phyloP scores from a whole-genome alignment of 2,329 filamentous ascomycete genomes.

The Pseudogymnoascus sp. region DNA sequence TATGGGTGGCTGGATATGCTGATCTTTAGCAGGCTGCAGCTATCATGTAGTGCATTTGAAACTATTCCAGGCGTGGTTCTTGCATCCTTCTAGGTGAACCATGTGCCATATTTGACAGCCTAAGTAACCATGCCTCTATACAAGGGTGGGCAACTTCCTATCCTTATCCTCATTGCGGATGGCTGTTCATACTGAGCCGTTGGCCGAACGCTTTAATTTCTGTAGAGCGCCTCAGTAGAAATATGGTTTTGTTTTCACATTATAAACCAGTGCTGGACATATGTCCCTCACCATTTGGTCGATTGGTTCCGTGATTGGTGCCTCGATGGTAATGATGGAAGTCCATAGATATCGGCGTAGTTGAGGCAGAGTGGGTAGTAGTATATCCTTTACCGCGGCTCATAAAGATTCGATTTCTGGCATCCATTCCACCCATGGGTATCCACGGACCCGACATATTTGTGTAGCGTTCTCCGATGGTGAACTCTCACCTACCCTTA shows the following conservation, averaged over 20 bases:
- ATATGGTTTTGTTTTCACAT: neutral
- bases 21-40: neutral
- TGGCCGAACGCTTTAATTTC: neutral
- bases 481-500: conserved; percentile 33
- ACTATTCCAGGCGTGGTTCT: neutral
- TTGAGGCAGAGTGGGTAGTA: neutral
- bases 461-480: neutral
- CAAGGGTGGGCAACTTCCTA: neutral
- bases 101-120: neutral
- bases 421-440: neutral
- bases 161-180: neutral
- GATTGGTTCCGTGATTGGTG: neutral
- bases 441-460: neutral
- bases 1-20: neutral
- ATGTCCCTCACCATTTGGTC: neutral
- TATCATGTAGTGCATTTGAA: neutral
- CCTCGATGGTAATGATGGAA: neutral
- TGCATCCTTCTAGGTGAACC: neutral
- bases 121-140: neutral
- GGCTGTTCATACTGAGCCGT: neutral
- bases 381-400: neutral
- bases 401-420: neutral
- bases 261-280: neutral
- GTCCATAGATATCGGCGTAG: neutral
- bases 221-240: neutral